Evolutionary conservation across 116 monocot species (phyloP), one percentile per base, ranked within the genome.

Genomic region (Trichopus zeylanicus): DNA sequence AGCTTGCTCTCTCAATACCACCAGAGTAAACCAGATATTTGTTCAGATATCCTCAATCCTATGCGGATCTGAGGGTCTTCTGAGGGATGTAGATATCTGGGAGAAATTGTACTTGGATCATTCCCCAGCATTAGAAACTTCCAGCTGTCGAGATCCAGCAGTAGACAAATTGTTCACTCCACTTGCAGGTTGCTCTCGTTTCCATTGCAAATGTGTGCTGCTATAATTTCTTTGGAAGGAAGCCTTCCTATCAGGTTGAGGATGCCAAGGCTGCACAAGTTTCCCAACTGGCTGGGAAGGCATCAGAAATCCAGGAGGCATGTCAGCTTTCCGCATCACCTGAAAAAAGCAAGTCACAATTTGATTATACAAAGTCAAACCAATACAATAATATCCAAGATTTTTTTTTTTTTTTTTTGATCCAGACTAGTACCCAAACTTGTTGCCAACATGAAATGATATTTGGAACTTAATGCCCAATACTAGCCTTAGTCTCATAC

Each of bases 271-370:
- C 31, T 42, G 58, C 19, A 29, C 29, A 12, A 23, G 23, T 15
- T 27, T 71, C 25, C 57, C 58, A 58, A 55, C 5, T 22, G 62
- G 3, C 26, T 56, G 46, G 3, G 32, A 22, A 10, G 48, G 51
- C 18, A 27, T 20, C 6, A 31, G 26, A 31, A 51, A 29, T 18
- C 52, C 42, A 29, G 30, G 29, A 22, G 65, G 65, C 53, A 37
- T 31, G 10, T 65, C 65, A 30, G 72, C 53, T 46, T 71, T 71
- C 19, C 48, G 57, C 64, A 51, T 57, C 63, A 71, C 71, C 71
- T 71, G 49, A 49, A 27, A 58, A 33, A 22, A 25, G 21, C 19
- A 58, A 42, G 13, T 8, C 13, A 42, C n/a, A n/a, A 42, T n/a
- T n/a, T n/a, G n/a, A n/a, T n/a, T n/a, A n/a, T n/a, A n/a, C n/a